Base-by-base conservation (phyloP, 345 rosid species). In the Pistacia vera region DNA sequence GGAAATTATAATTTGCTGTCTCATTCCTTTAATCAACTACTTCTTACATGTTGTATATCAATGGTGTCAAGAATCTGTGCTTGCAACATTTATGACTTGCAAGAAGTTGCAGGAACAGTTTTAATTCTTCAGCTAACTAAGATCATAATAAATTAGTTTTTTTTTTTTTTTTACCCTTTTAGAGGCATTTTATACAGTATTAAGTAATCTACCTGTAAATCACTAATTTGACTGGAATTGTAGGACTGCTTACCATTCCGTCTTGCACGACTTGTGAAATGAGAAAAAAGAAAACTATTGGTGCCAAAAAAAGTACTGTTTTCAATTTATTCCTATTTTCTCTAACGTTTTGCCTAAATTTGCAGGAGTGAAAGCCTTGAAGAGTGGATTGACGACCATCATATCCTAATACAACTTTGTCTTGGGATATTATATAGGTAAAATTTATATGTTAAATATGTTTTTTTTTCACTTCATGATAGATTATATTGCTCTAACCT, bases 371-470 rank as follows among this genome's bases (percentile, higher is more conserved):
- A 87, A 58, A 77, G 85, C 82, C 84, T 90, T 11, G 79, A 49
- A 13, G 83, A 79, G 54, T 90, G 94, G 94, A 68, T 87, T 41
- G 84, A 85, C 22, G 90, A 87, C 63, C 90, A 56, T 87, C 94
- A 17, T 77, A 86, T 75, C 87, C 92, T 20, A 86, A 82, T 67
- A 55, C 85, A 80, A 87, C 89, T 72, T 75, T 90, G 73, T 90
- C 94, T 9, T 87, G 92, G 91, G 86, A 85, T 70, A 85, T 88
- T 17, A 83, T 90, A 13, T 0, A 74, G 92, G 92, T 88, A 76
- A 60, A 46, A 33, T 16, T 67, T 20, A 48, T 16, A 60, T 18
- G 9, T 59, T 49, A 74, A 8, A n/a, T 20, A 22, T 60, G 16
- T 16, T 41, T 28, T 35, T n/a, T 55, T 75, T 22, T 55, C 66